Evolutionary conservation across 257 asterid genomes (phyloP).

Genomic region (Handroanthus guayacan): DNA sequence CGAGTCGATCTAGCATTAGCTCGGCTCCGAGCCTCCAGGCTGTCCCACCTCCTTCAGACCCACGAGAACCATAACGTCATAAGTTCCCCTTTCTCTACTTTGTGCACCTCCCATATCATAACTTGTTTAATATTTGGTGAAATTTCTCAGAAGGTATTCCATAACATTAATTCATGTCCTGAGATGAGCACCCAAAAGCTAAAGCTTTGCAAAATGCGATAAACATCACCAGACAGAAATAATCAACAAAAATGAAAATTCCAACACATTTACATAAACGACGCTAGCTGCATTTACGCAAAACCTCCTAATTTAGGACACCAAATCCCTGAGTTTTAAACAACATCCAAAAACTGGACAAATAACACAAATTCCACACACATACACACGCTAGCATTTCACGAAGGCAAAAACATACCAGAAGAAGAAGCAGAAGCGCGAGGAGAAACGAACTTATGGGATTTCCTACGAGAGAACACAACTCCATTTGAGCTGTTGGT

Average conservation of each 20-base stretch:
- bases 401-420: conserved; percentile 43
- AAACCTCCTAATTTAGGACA: conserved; percentile 19
- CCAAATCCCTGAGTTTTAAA: conserved; percentile 2
- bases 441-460: conserved; percentile 45
- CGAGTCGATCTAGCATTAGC: no score
- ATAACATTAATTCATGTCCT: conserved; percentile 9
- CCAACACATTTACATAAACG: not conserved
- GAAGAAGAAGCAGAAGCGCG: conserved; percentile 59
- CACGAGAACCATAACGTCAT: not conserved
- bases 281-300: conserved; percentile 17
- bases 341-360: not conserved
- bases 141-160: not conserved
- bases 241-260: conserved; percentile 21
- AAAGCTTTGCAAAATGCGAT: not conserved
- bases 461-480: conserved; percentile 37
- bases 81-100: not conserved
- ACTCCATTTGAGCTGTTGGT: conserved; percentile 34
- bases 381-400: conserved; percentile 13
- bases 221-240: conserved; percentile 7
- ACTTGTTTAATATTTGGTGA: not conserved
- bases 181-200: conserved; percentile 12
- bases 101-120: not conserved
- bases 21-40: no score
- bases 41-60: no score
- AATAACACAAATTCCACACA: not conserved